Base-by-base conservation (phyloP, 805 yeast species). In the Cyberlindnera japonica region DNA sequence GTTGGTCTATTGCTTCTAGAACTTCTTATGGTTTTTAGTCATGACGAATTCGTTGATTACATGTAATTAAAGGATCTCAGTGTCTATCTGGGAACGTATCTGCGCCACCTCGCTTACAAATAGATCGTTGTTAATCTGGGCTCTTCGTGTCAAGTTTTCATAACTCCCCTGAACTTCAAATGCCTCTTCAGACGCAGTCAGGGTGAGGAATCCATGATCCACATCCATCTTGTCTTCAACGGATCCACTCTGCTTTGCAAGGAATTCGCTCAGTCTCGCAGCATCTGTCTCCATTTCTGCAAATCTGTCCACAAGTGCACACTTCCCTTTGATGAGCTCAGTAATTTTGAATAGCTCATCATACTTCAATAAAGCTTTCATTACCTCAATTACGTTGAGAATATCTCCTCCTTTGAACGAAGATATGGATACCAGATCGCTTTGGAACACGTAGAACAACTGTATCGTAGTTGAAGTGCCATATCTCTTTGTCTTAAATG, bases 241-340 rank as follows among this genome's bases (percentile, higher is more conserved):
- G 14, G 25, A 6, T 5, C 17, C 32, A 3, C 12, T 32, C n/a
- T 23, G 27, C 14, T 23, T 16, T 6, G 26, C 33, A 3, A 44
- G 20, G 29, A 44, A 46, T 27, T 44, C 45, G n/a, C 35, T 22
- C 8, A 49, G 29, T 14, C 13, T 40, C 8, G 31, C 30, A 11
- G 45, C 49, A n/a, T 49, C 48, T 18, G 33, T 42, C 5, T 43
- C 44, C 18, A 47, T 25, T 23, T 48, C 50, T 3, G 41, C 37
- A 21, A 37, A 43, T 24, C 41, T 42, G 22, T 48, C 51, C 19
- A 47, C 22, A 17, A 37, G 31, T 7, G 38, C 29, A 21, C 34
- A 34, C 16, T 38, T 20, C 18, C 31, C 41, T 17, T 37, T 23
- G 12, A 44, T 19, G 4, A 20, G 16, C 4, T 36, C 38, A 16